Evolutionary conservation across 169 alveolate genomes (phyloP).

Genomic region (Plasmodium vinckei): DNA sequence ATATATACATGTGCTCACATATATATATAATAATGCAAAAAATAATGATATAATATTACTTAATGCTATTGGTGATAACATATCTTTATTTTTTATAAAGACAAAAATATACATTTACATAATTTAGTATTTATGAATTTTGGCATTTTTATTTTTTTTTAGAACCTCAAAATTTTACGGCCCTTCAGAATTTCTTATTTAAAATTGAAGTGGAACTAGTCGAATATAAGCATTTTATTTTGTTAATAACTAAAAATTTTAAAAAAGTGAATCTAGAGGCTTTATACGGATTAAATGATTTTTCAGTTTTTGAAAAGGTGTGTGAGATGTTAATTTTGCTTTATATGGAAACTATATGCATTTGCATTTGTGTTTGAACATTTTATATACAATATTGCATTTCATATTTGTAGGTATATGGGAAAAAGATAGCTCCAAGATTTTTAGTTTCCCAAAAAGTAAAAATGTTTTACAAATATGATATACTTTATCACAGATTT

Average conservation of each 20-base stretch:
- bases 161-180: constrained; percentile 60
- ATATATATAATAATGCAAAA: too few relatives aligned
- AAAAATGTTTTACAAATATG: constrained; percentile 59
- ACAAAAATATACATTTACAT: background rate
- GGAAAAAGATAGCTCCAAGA: constrained; percentile 71
- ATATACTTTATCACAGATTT: constrained; percentile 44
- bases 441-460: constrained; percentile 59
- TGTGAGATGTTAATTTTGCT: constrained; percentile 5
- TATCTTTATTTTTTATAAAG: too few relatives aligned
- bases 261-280: constrained; percentile 42
- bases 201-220: constrained; percentile 67
- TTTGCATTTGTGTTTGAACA: constrained; percentile 1
- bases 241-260: constrained; percentile 35
- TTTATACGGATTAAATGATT: constrained; percentile 67
- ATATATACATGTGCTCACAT: background rate
- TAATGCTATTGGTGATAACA: too few relatives aligned
- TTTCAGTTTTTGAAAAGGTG: constrained; percentile 72
- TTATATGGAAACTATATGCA: constrained; percentile 4
- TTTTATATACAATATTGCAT: background rate
- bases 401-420: constrained; percentile 39
- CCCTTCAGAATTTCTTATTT: constrained; percentile 61
- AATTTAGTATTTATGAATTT: background rate
- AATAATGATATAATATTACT: too few relatives aligned
- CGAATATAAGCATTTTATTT: constrained; percentile 56
- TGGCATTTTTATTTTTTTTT: background rate